Evolutionary conservation across 768 basidiomycete genomes (phyloP).

Genomic region (Suillus discolor): DNA sequence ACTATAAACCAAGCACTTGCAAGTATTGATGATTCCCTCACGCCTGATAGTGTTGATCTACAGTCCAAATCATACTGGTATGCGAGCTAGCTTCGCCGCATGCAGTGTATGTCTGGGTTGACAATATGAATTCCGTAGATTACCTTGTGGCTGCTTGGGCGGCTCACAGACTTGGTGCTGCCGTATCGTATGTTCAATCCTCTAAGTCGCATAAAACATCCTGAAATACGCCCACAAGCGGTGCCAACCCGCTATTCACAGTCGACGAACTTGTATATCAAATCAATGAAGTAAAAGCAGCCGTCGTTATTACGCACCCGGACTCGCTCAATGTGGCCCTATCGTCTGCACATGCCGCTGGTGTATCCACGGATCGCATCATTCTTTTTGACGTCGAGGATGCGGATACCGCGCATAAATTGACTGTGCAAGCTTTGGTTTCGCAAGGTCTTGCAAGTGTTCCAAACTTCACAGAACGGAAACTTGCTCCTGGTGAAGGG

Average conservation of each 20-base stretch:
- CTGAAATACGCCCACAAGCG: constrained; percentile 35
- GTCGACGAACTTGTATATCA: constrained; percentile 62
- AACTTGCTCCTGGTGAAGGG: constrained; percentile 57
- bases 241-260: constrained; percentile 66
- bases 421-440: constrained; percentile 50
- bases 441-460: constrained; percentile 45
- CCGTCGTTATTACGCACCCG: constrained; percentile 52
- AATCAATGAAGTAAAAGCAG: constrained; percentile 47
- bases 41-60: constrained; percentile 54
- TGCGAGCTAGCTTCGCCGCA: constrained; percentile 13
- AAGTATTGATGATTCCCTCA: not conserved
- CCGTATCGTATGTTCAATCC: constrained; percentile 51
- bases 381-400: constrained; percentile 40
- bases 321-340: constrained; percentile 44
- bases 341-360: constrained; percentile 42
- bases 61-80: constrained; percentile 69
- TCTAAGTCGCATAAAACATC: not conserved
- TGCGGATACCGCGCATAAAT: constrained; percentile 17
- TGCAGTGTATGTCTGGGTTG: not conserved
- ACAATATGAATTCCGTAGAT: constrained; percentile 36
- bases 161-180: constrained; percentile 54
- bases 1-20: not conserved
- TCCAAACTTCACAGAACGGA: constrained; percentile 49
- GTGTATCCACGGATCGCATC: constrained; percentile 47
- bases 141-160: constrained; percentile 60